These are phyloP conservation scores for Cochliopodium minus DNA, from an alignment of 208 protist genomes.

Conservation along the genomic window DNA sequence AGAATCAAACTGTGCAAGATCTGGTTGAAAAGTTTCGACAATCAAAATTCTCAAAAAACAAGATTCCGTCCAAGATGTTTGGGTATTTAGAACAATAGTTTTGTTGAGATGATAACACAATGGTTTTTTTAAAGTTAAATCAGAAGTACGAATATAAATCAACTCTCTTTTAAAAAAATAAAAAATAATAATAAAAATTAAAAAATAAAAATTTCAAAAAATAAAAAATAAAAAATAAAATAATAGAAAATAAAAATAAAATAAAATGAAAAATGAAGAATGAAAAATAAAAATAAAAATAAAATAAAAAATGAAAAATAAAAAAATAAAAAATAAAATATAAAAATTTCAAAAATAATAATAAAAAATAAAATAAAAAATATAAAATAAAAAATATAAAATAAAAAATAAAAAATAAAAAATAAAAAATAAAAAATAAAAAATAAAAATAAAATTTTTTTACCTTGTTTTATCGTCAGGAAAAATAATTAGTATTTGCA, in stretches of 20 bases:
- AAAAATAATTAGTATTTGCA: too few species aligned
- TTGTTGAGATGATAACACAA: too few species aligned
- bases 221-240: slow-evolving; percentile 4
- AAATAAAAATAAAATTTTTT: slow-evolving; percentile 8
- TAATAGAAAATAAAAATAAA: neutral
- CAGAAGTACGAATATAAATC: too few species aligned
- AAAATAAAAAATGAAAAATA: slow-evolving; percentile 7
- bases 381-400: slow-evolving; percentile 1
- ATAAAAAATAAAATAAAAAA: neutral
- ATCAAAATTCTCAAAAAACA: too few species aligned
- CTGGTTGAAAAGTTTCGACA: too few species aligned
- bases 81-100: too few species aligned
- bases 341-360: slow-evolving; percentile 3
- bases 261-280: slow-evolving; percentile 1
- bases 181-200: neutral
- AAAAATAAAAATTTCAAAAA: slow-evolving; percentile 7
- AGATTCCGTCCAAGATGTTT: too few species aligned
- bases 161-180: too few species aligned
- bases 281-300: slow-evolving; percentile 1
- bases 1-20: too few species aligned
- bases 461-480: too few species aligned
- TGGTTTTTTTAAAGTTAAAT: too few species aligned
- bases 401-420: slow-evolving; percentile 9
- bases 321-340: neutral
- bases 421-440: slow-evolving; percentile 14